Evolutionary conservation across 2,329 filamentous ascomycete species (phyloP), one percentile per base, ranked within the genome.

Genomic region (Penicillium nordicum): DNA sequence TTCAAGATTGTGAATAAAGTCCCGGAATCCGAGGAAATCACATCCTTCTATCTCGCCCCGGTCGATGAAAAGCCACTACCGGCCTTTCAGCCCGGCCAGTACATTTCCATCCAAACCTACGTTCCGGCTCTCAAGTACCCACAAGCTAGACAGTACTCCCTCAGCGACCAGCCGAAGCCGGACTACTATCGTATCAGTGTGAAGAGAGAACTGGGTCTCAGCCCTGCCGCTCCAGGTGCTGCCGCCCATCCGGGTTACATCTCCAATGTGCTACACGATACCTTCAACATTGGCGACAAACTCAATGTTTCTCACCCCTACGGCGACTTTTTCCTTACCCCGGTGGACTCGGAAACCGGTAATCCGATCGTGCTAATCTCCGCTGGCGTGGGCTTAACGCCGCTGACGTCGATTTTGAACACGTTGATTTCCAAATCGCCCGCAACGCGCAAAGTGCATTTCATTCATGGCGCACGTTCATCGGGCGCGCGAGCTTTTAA

Each of bases 81-180:
- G 0, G 43, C 67, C 0, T 92, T 84, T 77, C 78, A 82, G 55
- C 87, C 88, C 0, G 89, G 89, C 36, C 88, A 92, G 72, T 92
- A 90, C 68, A 80, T 89, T 58, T 88, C 86, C 0, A 74, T 90
- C 45, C 81, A 81, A 48, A 71, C 86, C 8, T 76, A 80, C 48
- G 80, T 88, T 0, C 81, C 83, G 1, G 75, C 78, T 46, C 78
- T 88, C 23, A 82, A 82, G n/a, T 79, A 84, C 68, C 74, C 79
- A 61, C 88, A 92, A 72, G 80, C 84, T 18, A 79, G 88, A 32
- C 88, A 91, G 72, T 92, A 90, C 74, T 89, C 86, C 27, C 79
- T 92, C 58, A 88, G 83, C 65, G 87, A 90, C 61, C 79, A 82
- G 48, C 87, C 85, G 2, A 77, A 77, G 2, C 74, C 80, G 9